Conservation (phyloP, 352 stramenopile genomes). For the Globisporangium cederbergense region DNA sequence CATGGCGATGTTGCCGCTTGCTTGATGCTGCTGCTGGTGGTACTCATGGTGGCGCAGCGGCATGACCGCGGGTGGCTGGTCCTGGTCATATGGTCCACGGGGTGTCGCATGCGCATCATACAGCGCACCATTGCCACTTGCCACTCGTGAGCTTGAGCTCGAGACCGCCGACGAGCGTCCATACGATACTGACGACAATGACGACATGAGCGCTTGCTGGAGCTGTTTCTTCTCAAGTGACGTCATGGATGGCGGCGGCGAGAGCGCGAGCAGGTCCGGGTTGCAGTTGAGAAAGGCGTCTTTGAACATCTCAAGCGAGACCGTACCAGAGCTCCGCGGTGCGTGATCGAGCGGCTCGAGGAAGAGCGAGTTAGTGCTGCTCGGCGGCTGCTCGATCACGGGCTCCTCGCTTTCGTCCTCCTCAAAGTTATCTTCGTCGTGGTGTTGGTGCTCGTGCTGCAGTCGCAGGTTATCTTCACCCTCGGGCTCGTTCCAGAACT, state of each 20-base stretch:
- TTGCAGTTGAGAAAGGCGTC: conserved; percentile 28
- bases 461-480: conserved; percentile 1
- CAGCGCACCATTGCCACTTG: neutral
- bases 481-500: conserved; percentile 15
- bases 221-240: conserved; percentile 5
- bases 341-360: conserved; percentile 18
- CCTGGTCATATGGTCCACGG: conserved; percentile 6
- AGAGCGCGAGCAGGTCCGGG: conserved; percentile 10
- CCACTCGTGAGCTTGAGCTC: neutral
- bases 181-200: neutral
- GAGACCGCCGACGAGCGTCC: neutral
- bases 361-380: conserved; percentile 21
- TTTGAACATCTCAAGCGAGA: conserved; percentile 22
- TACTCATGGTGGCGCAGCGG: conserved; percentile 7
- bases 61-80: neutral
- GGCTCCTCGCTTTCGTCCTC: conserved; percentile 1
- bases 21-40: neutral
- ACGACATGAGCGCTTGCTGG: conserved; percentile 1
- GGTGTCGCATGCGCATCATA: conserved; percentile 8
- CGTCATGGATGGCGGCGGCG: conserved; percentile 3
- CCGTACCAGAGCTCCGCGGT: conserved; percentile 12
- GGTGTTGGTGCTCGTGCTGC: neutral
- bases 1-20: conserved; percentile 11
- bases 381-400: conserved; percentile 12
- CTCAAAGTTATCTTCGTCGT: conserved; percentile 1